Evolutionary conservation across 768 basidiomycete genomes (phyloP).

Genomic region (Xerocomellus intermedius): DNA sequence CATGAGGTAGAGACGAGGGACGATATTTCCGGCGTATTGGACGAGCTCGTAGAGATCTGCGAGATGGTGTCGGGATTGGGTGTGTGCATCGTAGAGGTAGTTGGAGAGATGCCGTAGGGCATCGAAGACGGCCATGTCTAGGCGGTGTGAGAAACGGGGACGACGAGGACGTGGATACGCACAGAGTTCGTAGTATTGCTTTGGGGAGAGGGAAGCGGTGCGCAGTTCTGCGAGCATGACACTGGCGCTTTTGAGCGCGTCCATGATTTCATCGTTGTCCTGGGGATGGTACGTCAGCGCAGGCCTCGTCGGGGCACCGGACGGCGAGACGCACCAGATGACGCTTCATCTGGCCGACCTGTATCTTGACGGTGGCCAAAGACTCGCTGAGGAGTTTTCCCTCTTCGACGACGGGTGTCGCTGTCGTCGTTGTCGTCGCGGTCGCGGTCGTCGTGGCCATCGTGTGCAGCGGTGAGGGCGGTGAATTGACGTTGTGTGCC

Average conservation of each 20-base stretch:
- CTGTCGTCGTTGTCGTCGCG: slow-evolving; percentile 12
- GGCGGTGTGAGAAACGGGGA: not conserved
- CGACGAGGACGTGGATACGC: slow-evolving; percentile 21
- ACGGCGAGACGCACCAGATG: slow-evolving; percentile 62
- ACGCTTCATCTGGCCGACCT: slow-evolving; percentile 93
- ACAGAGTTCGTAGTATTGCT: slow-evolving; percentile 99
- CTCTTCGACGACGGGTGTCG: slow-evolving; percentile 59
- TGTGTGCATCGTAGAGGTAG: slow-evolving; percentile 96
- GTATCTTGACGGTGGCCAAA: slow-evolving; percentile 81
- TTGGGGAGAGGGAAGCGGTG: slow-evolving; percentile 89
- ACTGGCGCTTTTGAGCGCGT: slow-evolving; percentile 95
- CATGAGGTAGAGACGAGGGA: slow-evolving; percentile 95
- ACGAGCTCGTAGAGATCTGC: slow-evolving; percentile 99
- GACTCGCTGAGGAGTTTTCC: slow-evolving; percentile 85
- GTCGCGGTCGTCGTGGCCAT: slow-evolving; percentile 24
- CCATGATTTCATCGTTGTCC: slow-evolving; percentile 98
- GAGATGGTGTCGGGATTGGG: slow-evolving; percentile 86
- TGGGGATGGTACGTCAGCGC: slow-evolving; percentile 27
- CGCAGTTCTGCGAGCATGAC: slow-evolving; percentile 96
- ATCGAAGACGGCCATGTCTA: slow-evolving; percentile 99
- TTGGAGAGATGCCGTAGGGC: slow-evolving; percentile 92
- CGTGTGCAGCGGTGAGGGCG: slow-evolving; percentile 10
- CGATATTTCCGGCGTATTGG: slow-evolving; percentile 98
- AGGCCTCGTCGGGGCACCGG: not conserved
- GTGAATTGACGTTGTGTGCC: not conserved